These are phyloP conservation scores for Acidiella bohemica DNA, from an alignment of 495 filamentous ascomycete species.

Conservation along the genomic window DNA sequence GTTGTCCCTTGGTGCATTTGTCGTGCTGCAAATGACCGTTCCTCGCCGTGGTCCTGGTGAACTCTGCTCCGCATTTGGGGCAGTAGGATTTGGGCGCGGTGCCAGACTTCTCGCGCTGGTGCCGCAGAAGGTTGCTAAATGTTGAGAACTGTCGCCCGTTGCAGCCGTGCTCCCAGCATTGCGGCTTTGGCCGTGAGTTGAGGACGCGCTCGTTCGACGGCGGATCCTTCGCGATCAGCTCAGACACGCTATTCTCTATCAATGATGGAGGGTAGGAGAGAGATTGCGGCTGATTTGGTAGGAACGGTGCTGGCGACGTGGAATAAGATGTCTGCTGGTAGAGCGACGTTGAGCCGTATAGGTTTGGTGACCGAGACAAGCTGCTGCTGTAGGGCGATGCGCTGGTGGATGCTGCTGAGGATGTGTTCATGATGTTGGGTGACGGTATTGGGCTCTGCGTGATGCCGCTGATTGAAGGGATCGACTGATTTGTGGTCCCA, in stretches of 20 bases:
- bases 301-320: too few relatives aligned
- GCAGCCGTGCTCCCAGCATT: conserved; percentile 93
- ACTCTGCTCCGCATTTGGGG: conserved; percentile 78
- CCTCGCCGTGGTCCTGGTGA: conserved; percentile 78
- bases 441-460: conserved; percentile 15
- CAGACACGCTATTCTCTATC: conserved; percentile 8
- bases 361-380: neutral
- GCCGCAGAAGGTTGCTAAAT: conserved; percentile 83
- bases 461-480: conserved; percentile 17
- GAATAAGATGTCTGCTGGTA: too few relatives aligned
- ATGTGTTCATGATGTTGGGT: neutral
- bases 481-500: conserved; percentile 4
- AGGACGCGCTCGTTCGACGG: conserved; percentile 44
- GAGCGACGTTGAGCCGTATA: too few relatives aligned
- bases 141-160: conserved; percentile 89
- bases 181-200: conserved; percentile 67
- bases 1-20: conserved; percentile 75
- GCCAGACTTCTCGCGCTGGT: conserved; percentile 88
- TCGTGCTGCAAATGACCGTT: conserved; percentile 81
- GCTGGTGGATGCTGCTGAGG: neutral
- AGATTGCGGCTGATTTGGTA: conserved; percentile 6
- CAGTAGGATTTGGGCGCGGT: conserved; percentile 76
- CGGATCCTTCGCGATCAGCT: conserved; percentile 21
- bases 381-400: conserved; percentile 6
- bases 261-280: conserved; percentile 14